Base-by-base conservation (phyloP, 352 stramenopile genomes). In the Phytophthora ramorum region DNA sequence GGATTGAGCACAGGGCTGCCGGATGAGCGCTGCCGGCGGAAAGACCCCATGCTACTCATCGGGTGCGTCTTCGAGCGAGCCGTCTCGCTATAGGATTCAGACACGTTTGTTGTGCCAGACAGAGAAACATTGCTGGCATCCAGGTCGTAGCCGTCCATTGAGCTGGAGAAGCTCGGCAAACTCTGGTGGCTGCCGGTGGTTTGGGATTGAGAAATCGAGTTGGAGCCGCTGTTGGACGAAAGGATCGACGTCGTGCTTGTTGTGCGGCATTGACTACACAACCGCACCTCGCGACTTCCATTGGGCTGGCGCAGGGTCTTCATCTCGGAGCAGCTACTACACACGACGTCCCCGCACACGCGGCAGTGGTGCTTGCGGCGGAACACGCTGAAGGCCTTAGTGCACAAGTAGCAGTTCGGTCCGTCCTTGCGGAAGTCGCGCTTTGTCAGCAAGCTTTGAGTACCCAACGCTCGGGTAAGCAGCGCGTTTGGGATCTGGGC, bases 321-420 rank as follows among this genome's bases (percentile, higher is more conserved):
- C 40, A 93, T 81, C 57, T 95, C 83, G 1, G 83, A 93, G 63
- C 88, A 96, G 49, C 88, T 93, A 76, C 79, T 90, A 62, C 88
- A 96, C 8, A 94, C 83, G 12, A 96, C 84, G 50, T 96, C 88
- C 32, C 86, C 88, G 50, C 88, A 96, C 1, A 96, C 75, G 37
- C 86, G 83, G 63, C 88, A 96, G 68, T 96, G 88, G 59, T 96
- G 88, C 69, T 95, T 95, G 41, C 86, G 85, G 0, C 86, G 85
- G 45, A 96, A 78, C 24, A 94, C 71, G 12, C 69, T 85, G 59
- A 96, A 96, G 14, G 73, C 69, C 59, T 92, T 94, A 20, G 79
- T 49, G 51, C 88, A 96, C 46, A 93, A 40, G 60, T 81, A 87
- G 77, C 88, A 96, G 48, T 77, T 78, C 4, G 75, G 71, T 43